Evolutionary conservation across 495 filamentous ascomycete species (phyloP).

Genomic region (Sporormia fimetaria): DNA sequence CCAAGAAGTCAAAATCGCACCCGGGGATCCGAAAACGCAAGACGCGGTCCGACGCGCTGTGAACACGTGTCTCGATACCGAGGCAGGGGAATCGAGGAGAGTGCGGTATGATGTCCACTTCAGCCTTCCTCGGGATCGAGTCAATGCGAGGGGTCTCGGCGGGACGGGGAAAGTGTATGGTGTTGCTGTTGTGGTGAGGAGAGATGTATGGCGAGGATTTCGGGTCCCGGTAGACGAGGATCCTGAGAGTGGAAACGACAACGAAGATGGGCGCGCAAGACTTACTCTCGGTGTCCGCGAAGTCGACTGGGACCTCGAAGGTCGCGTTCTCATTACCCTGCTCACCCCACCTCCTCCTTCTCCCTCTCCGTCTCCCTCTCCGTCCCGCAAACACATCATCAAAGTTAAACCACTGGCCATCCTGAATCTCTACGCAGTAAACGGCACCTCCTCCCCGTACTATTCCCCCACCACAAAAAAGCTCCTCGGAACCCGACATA

Average conservation of each 20-base stretch:
- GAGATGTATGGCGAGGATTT: conserved; percentile 31
- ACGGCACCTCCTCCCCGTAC: conserved; percentile 41
- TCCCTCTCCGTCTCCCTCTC: not conserved
- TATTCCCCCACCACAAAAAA: conserved; percentile 32
- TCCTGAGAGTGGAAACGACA: no score
- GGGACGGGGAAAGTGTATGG: conserved; percentile 38
- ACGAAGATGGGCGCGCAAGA: no score
- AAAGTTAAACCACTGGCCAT: no score
- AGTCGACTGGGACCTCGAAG: conserved; percentile 43
- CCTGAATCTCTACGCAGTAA: conserved; percentile 43
- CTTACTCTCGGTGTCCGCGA: conserved; percentile 19
- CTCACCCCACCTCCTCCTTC: conserved; percentile 8
- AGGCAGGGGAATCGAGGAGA: not conserved
- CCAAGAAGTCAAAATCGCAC: conserved; percentile 44
- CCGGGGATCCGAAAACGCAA: conserved; percentile 29
- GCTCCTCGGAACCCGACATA: conserved; percentile 38
- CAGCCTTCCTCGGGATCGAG: conserved; percentile 37
- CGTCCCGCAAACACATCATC: conserved; percentile 14
- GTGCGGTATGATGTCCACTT: conserved; percentile 35
- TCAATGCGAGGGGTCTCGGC: conserved; percentile 39
- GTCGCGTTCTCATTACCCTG: conserved; percentile 38
- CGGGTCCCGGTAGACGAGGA: not conserved
- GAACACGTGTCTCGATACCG: conserved; percentile 12
- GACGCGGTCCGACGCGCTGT: conserved; percentile 31
- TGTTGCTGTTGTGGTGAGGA: conserved; percentile 39